Evolutionary conservation across 257 asterid genomes (phyloP), one percentile per base, ranked within the genome.

Genomic region (Gentiana macrophylla): DNA sequence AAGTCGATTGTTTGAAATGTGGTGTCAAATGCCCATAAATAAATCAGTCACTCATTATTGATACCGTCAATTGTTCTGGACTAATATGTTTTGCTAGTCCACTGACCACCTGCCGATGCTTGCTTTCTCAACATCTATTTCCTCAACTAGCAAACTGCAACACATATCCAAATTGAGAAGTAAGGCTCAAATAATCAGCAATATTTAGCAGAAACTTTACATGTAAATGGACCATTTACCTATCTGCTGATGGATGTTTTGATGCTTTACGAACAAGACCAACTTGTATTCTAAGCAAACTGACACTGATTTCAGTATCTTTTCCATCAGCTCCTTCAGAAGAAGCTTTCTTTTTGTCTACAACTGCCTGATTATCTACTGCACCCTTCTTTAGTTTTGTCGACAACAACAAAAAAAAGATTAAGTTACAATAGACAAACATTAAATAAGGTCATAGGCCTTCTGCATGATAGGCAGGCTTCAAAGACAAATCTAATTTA

Each of bases 171-270:
- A 61, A 49, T 3, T 6, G 62, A 59, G 50, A 57, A 66, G 62
- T 50, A 15, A 33, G 12, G 43, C 64, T 60, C 15, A 55, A 59
- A 34, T 11, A 38, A 55, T 33, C 32, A 51, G 5, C 33, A 32
- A 43, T 2, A 38, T 3, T 52, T 47, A 9, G 13, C n/a, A 24
- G 50, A 13, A 51, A 37, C 52, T 24, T 60, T 32, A 24, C 59
- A 61, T 46, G 38, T 33, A 6, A 13, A 57, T 1, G 32, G 5
- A 45, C 10, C 8, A 55, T 32, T 59, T 43, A 87, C 98, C 98
- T 90, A 70, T 90, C 96, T 57, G 98, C 98, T 56, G 98, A 84
- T 43, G 96, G 98, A 77, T 91, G 98, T 59, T 87, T 83, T 76
- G 84, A 87, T 15, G 94, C 98, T 77, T 84, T 91, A 53, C 81